These are phyloP conservation scores for Trichoderma erinaceum DNA, from an alignment of 495 filamentous ascomycete genomes.

Conservation along the genomic window DNA sequence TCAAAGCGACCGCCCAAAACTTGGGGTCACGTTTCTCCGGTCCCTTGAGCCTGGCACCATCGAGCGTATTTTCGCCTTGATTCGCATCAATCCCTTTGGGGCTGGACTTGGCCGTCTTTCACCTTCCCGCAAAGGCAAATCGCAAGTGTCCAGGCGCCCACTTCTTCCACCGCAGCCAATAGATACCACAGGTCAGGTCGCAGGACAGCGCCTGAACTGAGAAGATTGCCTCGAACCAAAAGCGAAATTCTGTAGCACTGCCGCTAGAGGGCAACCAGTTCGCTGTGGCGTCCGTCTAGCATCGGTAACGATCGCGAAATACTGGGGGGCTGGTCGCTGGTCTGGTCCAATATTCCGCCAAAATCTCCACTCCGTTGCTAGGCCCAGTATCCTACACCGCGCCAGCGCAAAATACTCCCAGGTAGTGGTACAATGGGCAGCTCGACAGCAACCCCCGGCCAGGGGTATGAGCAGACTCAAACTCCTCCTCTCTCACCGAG, in stretches of 20 bases:
- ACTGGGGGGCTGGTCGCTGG: conserved; percentile 12
- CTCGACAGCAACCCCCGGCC: conserved; percentile 6
- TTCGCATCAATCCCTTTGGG: too few species aligned
- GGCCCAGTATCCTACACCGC: not conserved
- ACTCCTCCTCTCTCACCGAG: conserved; percentile 13
- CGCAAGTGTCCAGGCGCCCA: too few species aligned
- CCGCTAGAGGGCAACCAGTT: not conserved
- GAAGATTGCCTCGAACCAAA: not conserved
- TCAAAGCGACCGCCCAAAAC: not conserved
- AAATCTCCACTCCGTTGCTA: conserved; percentile 4
- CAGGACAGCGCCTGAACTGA: too few species aligned
- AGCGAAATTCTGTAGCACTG: not conserved
- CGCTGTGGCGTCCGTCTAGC: not conserved
- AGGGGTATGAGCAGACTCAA: conserved; percentile 11
- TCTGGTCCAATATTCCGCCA: not conserved
- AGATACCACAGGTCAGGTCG: too few species aligned
- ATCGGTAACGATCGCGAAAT: conserved; percentile 6
- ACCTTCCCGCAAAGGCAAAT: too few species aligned
- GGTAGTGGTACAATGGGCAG: not conserved
- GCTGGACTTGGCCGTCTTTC: too few species aligned
- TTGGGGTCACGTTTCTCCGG: not conserved
- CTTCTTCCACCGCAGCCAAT: too few species aligned
- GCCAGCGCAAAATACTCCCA: not conserved
- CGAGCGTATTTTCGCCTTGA: not conserved
- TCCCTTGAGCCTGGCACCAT: not conserved